These are phyloP conservation scores for Neurospora intermedia DNA, from an alignment of 495 filamentous ascomycete genomes.

Conservation along the genomic window DNA sequence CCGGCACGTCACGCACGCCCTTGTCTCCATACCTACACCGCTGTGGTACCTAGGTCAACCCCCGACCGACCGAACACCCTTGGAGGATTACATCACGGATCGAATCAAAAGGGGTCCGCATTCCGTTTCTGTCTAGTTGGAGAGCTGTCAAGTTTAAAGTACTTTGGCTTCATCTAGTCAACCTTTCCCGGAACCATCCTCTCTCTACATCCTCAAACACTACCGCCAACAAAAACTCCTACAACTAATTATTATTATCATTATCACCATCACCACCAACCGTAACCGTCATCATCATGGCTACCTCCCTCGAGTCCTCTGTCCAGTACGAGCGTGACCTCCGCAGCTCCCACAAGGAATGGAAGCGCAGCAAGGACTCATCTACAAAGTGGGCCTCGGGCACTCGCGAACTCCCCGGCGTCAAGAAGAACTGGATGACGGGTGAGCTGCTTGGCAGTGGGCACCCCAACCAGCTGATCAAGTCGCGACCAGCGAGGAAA, in stretches of 20 bases:
- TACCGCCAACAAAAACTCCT: neutral
- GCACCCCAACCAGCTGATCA: conserved; percentile 14
- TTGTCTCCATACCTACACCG: neutral
- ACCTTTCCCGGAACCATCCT: neutral
- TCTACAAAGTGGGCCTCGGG: conserved; percentile 32
- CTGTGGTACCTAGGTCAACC: neutral
- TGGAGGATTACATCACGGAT: neutral
- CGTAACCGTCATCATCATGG: conserved; percentile 7
- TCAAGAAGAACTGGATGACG: conserved; percentile 4
- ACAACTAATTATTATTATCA: too few species aligned
- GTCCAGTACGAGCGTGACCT: conserved; percentile 30
- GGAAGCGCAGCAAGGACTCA: conserved; percentile 34
- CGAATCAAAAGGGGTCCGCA: neutral
- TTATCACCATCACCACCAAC: too few species aligned
- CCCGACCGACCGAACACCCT: neutral
- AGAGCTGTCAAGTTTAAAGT: neutral
- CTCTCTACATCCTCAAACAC: neutral
- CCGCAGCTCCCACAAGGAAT: conserved; percentile 30
- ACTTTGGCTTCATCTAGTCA: neutral
- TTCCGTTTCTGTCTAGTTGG: neutral
- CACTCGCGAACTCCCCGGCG: conserved; percentile 16
- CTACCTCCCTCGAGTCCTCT: conserved; percentile 7
- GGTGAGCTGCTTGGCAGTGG: conserved; percentile 6
- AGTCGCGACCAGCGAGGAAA: conserved; percentile 18
- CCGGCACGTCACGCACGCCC: neutral